Conservation (phyloP, 2,329 filamentous ascomycete species). For the Pseudogymnoascus sp. region DNA sequence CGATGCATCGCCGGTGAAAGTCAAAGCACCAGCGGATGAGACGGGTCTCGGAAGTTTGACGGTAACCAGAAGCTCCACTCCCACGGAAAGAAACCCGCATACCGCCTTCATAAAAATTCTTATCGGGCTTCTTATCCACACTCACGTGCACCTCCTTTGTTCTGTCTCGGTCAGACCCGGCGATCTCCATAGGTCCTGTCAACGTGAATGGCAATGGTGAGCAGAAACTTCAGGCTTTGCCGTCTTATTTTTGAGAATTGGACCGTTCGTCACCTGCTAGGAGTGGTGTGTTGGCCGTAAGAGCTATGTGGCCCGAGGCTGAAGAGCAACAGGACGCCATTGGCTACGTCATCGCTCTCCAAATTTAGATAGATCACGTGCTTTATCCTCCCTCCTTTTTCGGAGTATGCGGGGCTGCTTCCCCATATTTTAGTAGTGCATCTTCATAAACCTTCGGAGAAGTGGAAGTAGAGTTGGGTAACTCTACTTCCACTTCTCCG, state of each 20-base stretch:
- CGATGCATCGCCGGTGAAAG: neutral
- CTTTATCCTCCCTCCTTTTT: neutral
- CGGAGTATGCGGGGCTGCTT: slow-evolving; percentile 3
- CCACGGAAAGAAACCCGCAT: slow-evolving; percentile 7
- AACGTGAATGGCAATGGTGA: neutral
- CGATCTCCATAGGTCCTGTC: neutral
- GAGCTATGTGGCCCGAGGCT: neutral
- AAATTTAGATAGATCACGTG: neutral
- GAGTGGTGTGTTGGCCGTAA: neutral
- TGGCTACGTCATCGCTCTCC: neutral
- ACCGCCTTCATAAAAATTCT: neutral
- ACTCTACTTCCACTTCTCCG: neutral
- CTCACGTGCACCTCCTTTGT: neutral
- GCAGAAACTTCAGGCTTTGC: neutral
- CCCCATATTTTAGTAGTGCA: neutral
- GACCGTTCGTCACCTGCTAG: neutral
- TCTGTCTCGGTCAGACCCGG: neutral
- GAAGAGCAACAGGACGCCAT: neutral
- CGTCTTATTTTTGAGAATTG: neutral
- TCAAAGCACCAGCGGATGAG: slow-evolving; percentile 1
- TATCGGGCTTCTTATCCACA: neutral
- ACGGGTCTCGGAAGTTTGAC: slow-evolving; percentile 8
- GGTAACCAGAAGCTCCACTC: slow-evolving; percentile 1
- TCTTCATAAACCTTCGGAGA: too few relatives aligned
- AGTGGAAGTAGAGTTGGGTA: too few relatives aligned